These are phyloP conservation scores for Lasiodiplodia citricola DNA, from an alignment of 2,329 filamentous ascomycete species.

Conservation along the genomic window DNA sequence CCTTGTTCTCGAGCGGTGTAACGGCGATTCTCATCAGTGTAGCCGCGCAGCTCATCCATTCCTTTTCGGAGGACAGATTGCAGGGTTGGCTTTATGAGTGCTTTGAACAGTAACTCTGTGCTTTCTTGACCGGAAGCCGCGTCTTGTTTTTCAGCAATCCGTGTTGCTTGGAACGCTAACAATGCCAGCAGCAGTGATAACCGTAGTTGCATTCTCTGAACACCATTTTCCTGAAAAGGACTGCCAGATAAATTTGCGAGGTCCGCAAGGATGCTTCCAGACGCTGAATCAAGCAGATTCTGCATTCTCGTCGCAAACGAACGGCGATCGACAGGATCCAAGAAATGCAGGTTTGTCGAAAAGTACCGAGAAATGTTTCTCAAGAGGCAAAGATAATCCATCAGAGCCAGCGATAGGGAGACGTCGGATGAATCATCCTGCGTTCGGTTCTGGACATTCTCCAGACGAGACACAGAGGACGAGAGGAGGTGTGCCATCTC, in stretches of 20 bases:
- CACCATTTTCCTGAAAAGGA: not conserved
- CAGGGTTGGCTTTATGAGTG: slow-evolving; percentile 45
- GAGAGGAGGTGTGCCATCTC: slow-evolving; percentile 46
- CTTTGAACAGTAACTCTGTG: slow-evolving; percentile 40
- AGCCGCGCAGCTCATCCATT: slow-evolving; percentile 45
- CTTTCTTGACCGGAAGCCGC: slow-evolving; percentile 30
- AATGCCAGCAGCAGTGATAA: slow-evolving; percentile 32
- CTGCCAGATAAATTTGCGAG: not conserved
- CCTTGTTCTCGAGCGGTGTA: slow-evolving; percentile 53
- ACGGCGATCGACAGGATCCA: slow-evolving; percentile 59
- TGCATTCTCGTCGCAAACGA: slow-evolving; percentile 52
- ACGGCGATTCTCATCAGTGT: slow-evolving; percentile 53
- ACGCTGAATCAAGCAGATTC: slow-evolving; percentile 46
- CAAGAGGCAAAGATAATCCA: slow-evolving; percentile 34
- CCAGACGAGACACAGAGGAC: slow-evolving; percentile 32
- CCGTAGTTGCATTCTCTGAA: not conserved
- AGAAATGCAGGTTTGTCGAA: slow-evolving; percentile 56
- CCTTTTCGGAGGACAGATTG: slow-evolving; percentile 40
- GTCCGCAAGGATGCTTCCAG: slow-evolving; percentile 30
- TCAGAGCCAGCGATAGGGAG: not conserved
- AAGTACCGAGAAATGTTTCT: slow-evolving; percentile 57
- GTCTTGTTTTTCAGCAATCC: slow-evolving; percentile 39
- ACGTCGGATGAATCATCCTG: not conserved
- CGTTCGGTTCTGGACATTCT: not conserved
- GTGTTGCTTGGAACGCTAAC: slow-evolving; percentile 37